Evolutionary conservation across 805 yeast genomes (phyloP).

Genomic region (Candida berthetii): DNA sequence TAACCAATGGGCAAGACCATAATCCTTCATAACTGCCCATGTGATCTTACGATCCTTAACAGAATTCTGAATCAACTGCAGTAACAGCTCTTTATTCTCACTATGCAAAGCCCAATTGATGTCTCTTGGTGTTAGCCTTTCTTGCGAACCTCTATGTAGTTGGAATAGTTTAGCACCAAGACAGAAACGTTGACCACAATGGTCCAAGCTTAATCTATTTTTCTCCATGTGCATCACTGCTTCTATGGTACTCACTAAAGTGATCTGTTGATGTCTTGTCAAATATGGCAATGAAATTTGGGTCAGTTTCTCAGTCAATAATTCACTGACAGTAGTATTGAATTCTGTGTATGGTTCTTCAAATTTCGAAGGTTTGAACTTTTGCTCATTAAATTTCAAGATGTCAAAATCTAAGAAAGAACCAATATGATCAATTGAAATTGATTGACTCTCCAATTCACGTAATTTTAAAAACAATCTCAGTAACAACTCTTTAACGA

Average conservation of each 20-base stretch:
- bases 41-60: conserved; percentile 36
- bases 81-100: conserved; percentile 63
- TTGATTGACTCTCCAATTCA: conserved; percentile 37
- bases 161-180: conserved; percentile 66
- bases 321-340: conserved; percentile 33
- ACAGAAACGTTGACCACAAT: conserved; percentile 64
- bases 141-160: conserved; percentile 43
- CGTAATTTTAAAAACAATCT: conserved; percentile 48
- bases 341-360: conserved; percentile 37
- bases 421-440: conserved; percentile 15
- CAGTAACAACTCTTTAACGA: conserved; percentile 53
- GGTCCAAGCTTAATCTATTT: conserved; percentile 25
- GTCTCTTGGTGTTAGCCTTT: conserved; percentile 68
- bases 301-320: conserved; percentile 54
- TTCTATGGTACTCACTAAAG: conserved; percentile 63
- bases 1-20: conserved; percentile 72
- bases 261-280: conserved; percentile 88
- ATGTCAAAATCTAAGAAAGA: conserved; percentile 24
- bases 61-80: conserved; percentile 40
- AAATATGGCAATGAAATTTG: conserved; percentile 68
- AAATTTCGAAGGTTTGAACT: conserved; percentile 2
- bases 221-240: conserved; percentile 52
- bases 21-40: conserved; percentile 56
- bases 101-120: conserved; percentile 85
- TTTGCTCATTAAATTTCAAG: conserved; percentile 19